Evolutionary conservation across 805 yeast species (phyloP).

Genomic region (Ogataea pini): DNA sequence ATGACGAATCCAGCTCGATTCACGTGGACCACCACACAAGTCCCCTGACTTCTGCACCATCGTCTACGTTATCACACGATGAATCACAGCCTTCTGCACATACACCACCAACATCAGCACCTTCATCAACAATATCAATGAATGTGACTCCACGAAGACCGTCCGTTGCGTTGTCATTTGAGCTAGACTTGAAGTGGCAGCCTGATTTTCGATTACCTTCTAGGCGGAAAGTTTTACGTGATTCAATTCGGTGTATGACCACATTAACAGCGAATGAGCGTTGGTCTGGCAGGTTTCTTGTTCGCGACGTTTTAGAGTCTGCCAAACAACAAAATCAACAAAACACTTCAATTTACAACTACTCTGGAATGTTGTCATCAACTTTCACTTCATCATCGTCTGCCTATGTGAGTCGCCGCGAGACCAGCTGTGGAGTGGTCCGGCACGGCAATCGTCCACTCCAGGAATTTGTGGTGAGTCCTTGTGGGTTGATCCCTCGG

Average conservation of each 20-base stretch:
- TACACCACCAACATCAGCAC: constrained; percentile 6
- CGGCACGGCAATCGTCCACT: constrained; percentile 20
- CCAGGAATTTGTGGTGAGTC: constrained; percentile 38
- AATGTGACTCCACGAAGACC: background rate
- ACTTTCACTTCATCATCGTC: constrained; percentile 6
- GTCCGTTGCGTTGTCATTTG: background rate
- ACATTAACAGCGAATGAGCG: constrained; percentile 35
- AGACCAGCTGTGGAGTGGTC: constrained; percentile 3
- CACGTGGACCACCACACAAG: constrained; percentile 2
- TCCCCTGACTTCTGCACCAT: constrained; percentile 13
- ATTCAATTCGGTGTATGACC: constrained; percentile 38
- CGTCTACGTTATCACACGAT: constrained; percentile 9
- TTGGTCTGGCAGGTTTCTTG: constrained; percentile 36
- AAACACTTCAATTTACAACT: constrained; percentile 1
- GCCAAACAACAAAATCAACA: background rate
- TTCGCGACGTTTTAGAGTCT: constrained; percentile 24
- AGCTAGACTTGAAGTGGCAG: constrained; percentile 11
- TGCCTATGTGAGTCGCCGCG: constrained; percentile 1
- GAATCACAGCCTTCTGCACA: background rate
- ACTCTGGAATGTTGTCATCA: constrained; percentile 12
- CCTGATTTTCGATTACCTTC: constrained; percentile 21
- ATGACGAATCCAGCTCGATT: background rate
- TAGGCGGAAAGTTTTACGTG: constrained; percentile 31
- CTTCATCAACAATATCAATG: constrained; percentile 10
- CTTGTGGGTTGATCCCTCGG: constrained; percentile 33